Percentiles rank a stretch among this genome's conserved stretches.
Evolutionary conservation across 352 stramenopile species (phyloP).

Genomic region (Globisporangium uncinulatum): DNA sequence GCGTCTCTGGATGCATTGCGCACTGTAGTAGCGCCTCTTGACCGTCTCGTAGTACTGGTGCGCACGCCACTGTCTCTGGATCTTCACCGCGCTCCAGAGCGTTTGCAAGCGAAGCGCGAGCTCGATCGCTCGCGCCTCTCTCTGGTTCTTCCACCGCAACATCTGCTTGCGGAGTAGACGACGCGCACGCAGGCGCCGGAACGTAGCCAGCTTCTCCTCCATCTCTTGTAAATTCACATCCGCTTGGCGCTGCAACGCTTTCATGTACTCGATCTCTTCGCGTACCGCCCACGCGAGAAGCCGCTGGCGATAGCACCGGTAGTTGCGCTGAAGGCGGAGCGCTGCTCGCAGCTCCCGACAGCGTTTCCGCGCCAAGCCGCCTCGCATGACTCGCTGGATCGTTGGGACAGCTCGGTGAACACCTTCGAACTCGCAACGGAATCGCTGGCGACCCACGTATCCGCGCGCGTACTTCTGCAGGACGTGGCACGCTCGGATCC

Average conservation of each 20-base stretch:
- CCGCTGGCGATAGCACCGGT: constrained; percentile 44
- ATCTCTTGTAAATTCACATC: constrained; percentile 39
- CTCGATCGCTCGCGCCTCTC: constrained; percentile 22
- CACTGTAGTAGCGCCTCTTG: constrained; percentile 42
- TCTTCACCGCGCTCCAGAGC: constrained; percentile 44
- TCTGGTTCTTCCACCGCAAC: constrained; percentile 28
- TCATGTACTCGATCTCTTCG: constrained; percentile 59
- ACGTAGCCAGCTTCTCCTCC: constrained; percentile 36
- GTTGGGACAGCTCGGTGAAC: constrained; percentile 36
- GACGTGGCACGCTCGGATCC: constrained; percentile 26
- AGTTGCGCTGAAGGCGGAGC: constrained; percentile 49
- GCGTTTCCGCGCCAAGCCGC: constrained; percentile 29
- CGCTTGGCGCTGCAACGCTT: constrained; percentile 31
- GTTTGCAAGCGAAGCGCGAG: constrained; percentile 32
- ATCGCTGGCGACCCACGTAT: constrained; percentile 42
- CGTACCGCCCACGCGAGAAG: constrained; percentile 40
- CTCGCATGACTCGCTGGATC: constrained; percentile 51
- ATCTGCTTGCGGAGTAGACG: constrained; percentile 43
- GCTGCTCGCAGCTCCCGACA: constrained; percentile 31
- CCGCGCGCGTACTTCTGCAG: constrained; percentile 54
- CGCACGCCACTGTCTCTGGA: constrained; percentile 57
- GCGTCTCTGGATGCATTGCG: constrained; percentile 43
- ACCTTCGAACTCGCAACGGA: constrained; percentile 23
- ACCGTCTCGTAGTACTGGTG: constrained; percentile 35
- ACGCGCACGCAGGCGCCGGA: constrained; percentile 42